Conservation (phyloP, 2,329 filamentous ascomycete species). For the Aureobasidium melanogenum region DNA sequence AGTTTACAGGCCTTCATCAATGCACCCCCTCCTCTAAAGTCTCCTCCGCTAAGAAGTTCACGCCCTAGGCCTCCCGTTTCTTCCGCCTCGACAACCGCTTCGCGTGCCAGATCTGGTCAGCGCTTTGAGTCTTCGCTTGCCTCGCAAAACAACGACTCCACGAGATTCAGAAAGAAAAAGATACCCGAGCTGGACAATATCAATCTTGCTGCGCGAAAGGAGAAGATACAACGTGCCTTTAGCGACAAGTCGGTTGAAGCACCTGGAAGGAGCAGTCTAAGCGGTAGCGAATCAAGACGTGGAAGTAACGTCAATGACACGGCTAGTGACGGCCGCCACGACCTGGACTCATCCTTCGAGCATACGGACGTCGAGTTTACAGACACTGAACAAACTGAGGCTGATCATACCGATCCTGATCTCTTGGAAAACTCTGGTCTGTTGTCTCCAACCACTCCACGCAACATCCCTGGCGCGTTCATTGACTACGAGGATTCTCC, state of each 20-base stretch:
- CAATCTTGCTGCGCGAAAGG: constrained; percentile 74
- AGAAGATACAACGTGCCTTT: constrained; percentile 76
- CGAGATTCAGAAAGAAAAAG: constrained; percentile 22
- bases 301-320: neutral
- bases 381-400: neutral
- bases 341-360: neutral
- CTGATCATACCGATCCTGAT: neutral
- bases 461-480: constrained; percentile 1
- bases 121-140: constrained; percentile 30
- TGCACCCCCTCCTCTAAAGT: constrained; percentile 60
- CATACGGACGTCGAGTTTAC: neutral
- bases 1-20: constrained; percentile 64
- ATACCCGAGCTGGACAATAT: constrained; percentile 63
- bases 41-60: constrained; percentile 71
- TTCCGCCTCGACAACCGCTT: constrained; percentile 61
- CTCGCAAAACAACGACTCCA: neutral
- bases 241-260: constrained; percentile 50
- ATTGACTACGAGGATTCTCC: neutral
- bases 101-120: constrained; percentile 57
- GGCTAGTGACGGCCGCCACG: neutral
- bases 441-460: neutral
- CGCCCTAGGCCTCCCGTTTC: constrained; percentile 73
- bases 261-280: constrained; percentile 25
- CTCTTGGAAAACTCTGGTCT: neutral
- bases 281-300: neutral